A percentile compares a stretch with the other conserved stretches of the same genome.
Conservation (phyloP, 371 early-diverging fungal genomes). For the Mortierella polycephala region DNA sequence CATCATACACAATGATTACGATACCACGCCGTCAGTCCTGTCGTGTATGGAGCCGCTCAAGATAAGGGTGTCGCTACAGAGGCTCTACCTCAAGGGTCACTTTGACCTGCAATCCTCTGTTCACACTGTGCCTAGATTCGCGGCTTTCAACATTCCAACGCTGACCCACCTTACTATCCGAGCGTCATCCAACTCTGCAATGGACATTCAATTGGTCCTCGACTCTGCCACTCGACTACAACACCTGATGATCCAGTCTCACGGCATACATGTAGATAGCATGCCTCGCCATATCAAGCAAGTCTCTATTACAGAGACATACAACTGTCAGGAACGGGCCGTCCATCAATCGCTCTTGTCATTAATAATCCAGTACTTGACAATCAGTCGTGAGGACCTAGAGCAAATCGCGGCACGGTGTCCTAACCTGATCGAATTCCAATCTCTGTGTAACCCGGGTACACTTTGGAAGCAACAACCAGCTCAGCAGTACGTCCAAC, state of each 20-base stretch:
- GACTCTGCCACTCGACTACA: conserved; percentile 26
- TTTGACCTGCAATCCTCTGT: conserved; percentile 9
- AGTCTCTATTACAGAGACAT: background rate
- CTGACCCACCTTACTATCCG: conserved; percentile 37
- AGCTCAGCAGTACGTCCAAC: background rate
- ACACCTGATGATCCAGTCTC: conserved; percentile 25
- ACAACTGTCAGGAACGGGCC: background rate
- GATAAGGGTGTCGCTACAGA: conserved; percentile 3
- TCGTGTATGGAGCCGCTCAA: no score
- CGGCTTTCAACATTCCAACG: conserved; percentile 23
- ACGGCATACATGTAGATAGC: conserved; percentile 38
- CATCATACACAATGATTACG: no score
- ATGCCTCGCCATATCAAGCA: background rate
- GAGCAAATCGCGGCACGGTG: conserved; percentile 26
- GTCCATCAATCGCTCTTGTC: conserved; percentile 16
- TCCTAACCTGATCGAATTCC: conserved; percentile 39
- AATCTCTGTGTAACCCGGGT: conserved; percentile 36
- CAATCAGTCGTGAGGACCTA: conserved; percentile 28
- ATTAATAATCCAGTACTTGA: conserved; percentile 40
- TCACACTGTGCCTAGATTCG: background rate
- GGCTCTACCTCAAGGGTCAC: conserved; percentile 28
- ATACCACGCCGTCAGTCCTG: no score
- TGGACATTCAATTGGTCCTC: conserved; percentile 40
- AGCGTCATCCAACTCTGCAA: conserved; percentile 16
- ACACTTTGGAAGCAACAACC: conserved; percentile 25